Percentiles rank a stretch among this genome's conserved stretches.
These are phyloP conservation scores for Gossypium lobatum DNA, from an alignment of 441 rosid genomes.

Conservation along the genomic window DNA sequence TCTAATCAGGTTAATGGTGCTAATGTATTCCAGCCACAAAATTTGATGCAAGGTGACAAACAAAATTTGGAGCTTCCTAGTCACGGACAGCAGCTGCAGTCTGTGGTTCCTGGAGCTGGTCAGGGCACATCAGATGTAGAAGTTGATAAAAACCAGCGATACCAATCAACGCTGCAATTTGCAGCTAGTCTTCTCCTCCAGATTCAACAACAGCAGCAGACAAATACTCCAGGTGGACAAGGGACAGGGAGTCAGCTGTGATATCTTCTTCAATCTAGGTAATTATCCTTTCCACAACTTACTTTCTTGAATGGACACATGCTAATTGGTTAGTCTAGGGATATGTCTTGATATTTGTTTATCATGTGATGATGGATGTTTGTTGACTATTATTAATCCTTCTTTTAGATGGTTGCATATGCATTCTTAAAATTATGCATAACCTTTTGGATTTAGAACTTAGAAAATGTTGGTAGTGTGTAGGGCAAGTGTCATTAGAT, in stretches of 20 bases:
- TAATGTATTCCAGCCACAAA: conserved; percentile 43
- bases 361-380: conserved; percentile 6
- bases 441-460: background rate
- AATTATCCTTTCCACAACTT: conserved; percentile 25
- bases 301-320: conserved; percentile 13
- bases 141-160: conserved; percentile 74
- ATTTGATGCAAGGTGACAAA: conserved; percentile 39
- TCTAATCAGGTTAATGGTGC: conserved; percentile 46
- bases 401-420: background rate
- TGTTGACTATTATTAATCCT: background rate
- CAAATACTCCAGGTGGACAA: conserved; percentile 34
- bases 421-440: background rate
- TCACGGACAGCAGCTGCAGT: conserved; percentile 48
- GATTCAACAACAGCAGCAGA: conserved; percentile 58
- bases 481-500: background rate
- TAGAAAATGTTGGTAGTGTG: conserved; percentile 8
- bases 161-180: conserved; percentile 86
- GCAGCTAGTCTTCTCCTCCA: conserved; percentile 77
- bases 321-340: conserved; percentile 6
- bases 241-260: conserved; percentile 48
- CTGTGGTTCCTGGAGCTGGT: conserved; percentile 41
- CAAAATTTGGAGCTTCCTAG: conserved; percentile 37
- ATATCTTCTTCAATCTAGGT: conserved; percentile 35
- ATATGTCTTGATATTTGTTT: conserved; percentile 4
- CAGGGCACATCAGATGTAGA: conserved; percentile 54